phyloP scores from a whole-genome alignment of 1,284 basidiomycete genomes.

The Boletus sp. region DNA sequence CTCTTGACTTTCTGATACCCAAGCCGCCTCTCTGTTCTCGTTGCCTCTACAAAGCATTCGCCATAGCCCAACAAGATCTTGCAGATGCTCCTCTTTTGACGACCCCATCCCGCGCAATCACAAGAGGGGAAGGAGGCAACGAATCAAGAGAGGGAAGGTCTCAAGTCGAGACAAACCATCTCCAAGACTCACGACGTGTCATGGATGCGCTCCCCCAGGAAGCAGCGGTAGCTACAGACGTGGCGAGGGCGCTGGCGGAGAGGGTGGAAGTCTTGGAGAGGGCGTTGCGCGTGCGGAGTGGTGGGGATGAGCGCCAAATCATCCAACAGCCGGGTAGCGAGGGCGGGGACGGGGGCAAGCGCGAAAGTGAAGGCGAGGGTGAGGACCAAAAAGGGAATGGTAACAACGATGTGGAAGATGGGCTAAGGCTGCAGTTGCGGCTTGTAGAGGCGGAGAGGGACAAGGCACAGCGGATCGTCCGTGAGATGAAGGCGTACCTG shows the following conservation, averaged over 20 bases:
- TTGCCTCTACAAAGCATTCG: slow-evolving; percentile 14
- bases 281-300: slow-evolving; percentile 9
- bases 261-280: slow-evolving; percentile 25
- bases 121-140: not conserved
- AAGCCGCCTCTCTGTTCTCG: not conserved
- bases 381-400: not conserved
- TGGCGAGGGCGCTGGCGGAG: slow-evolving; percentile 20
- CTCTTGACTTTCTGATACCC: not conserved
- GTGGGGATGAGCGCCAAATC: not conserved
- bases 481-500: slow-evolving; percentile 18
- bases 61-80: slow-evolving; percentile 14
- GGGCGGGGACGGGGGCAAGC: not conserved
- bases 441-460: slow-evolving; percentile 25
- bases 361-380: not conserved
- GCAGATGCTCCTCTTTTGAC: slow-evolving; percentile 6
- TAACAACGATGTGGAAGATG: slow-evolving; percentile 7
- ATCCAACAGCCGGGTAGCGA: not conserved
- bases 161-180: not conserved
- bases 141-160: not conserved
- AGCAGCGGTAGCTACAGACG: slow-evolving; percentile 14
- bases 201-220: slow-evolving; percentile 17
- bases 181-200: not conserved
- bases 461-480: slow-evolving; percentile 16
- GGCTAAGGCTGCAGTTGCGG: slow-evolving; percentile 13
- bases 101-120: not conserved